A percentile compares a stretch with the other conserved stretches of the same genome.
These are phyloP conservation scores for Neltuma alba DNA, from an alignment of 306 rosid genomes.

Conservation along the genomic window DNA sequence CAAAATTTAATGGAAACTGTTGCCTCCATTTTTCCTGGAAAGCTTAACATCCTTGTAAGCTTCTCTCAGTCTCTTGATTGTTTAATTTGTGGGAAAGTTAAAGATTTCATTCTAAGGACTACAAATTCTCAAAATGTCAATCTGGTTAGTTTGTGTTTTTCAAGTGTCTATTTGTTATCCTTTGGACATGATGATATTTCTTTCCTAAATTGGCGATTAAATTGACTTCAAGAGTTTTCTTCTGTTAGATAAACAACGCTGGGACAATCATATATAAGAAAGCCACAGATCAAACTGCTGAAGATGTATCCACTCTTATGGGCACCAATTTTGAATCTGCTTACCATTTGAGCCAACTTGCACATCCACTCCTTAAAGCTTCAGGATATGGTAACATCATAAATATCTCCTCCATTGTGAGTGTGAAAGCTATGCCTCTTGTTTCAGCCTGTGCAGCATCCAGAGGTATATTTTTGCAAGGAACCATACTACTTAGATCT, in stretches of 20 bases:
- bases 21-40: constrained; percentile 29
- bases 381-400: constrained; percentile 46
- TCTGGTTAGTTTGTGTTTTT: no score
- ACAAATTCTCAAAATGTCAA: no score
- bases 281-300: constrained; percentile 32
- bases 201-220: not conserved
- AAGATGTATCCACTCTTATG: constrained; percentile 42
- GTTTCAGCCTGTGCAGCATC: constrained; percentile 37
- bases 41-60: constrained; percentile 49
- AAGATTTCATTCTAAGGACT: not conserved
- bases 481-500: not conserved
- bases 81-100: not conserved
- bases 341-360: constrained; percentile 50
- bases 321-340: constrained; percentile 45
- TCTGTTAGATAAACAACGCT: constrained; percentile 51
- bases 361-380: constrained; percentile 53
- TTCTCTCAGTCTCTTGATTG: not conserved
- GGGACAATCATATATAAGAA: not conserved
- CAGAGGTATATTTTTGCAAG: constrained; percentile 22
- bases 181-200: not conserved
- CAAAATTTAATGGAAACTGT: constrained; percentile 36
- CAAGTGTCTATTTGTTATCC: not conserved
- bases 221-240: not conserved
- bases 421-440: constrained; percentile 4
- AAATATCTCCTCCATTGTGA: constrained; percentile 43